These are phyloP conservation scores for Lentinus polychrous DNA, from an alignment of 1,284 basidiomycete species.

Conservation along the genomic window DNA sequence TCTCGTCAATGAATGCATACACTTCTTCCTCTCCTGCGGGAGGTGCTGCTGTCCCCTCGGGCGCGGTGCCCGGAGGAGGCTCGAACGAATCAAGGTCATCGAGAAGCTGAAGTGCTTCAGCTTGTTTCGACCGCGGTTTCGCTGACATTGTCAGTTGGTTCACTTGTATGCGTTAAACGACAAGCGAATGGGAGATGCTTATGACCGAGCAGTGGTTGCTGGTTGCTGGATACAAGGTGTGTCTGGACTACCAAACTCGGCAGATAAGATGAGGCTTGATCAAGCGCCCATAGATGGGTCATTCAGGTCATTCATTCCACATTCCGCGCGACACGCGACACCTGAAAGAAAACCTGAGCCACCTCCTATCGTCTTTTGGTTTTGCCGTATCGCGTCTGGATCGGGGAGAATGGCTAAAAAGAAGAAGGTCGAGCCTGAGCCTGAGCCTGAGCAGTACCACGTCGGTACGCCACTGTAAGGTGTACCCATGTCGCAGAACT, in stretches of 20 bases:
- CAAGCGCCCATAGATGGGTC: too few species aligned
- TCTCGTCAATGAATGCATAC: conserved; percentile 90
- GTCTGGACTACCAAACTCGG: too few species aligned
- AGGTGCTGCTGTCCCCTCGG: conserved; percentile 20
- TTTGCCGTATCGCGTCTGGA: too few species aligned
- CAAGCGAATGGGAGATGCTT: too few species aligned
- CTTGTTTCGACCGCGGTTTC: conserved; percentile 76
- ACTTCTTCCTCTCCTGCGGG: conserved; percentile 70
- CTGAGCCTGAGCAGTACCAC: conserved; percentile 37
- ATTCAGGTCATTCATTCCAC: too few species aligned
- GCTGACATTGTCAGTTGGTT: conserved; percentile 20
- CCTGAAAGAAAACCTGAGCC: too few species aligned
- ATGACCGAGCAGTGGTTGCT: too few species aligned
- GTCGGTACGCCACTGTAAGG: conserved; percentile 34
- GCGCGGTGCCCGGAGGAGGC: conserved; percentile 18
- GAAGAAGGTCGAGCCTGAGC: not conserved
- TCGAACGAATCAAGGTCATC: conserved; percentile 83
- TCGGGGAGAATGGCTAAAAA: conserved; percentile 1
- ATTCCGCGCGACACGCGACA: too few species aligned
- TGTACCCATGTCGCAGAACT: not conserved
- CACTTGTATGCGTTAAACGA: too few species aligned
- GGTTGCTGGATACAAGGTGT: too few species aligned
- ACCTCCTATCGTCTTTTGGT: too few species aligned
- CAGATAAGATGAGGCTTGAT: too few species aligned
- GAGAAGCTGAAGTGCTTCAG: conserved; percentile 85